Base-by-base conservation (phyloP, 1,284 basidiomycete species). In the Earliella scabrosa region DNA sequence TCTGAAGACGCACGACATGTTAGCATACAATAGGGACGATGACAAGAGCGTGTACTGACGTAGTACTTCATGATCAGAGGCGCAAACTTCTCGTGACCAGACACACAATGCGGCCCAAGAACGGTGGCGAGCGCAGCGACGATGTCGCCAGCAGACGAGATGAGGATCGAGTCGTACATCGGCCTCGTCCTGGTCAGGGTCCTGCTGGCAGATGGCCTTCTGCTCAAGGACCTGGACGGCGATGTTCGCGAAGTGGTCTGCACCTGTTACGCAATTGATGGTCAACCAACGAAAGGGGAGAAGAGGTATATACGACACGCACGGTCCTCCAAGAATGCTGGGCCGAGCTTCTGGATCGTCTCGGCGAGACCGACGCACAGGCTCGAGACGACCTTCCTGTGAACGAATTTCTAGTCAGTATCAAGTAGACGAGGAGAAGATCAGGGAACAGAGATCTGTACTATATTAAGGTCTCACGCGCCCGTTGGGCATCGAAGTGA, bases 171-270 rank as follows among this genome's bases (percentile, higher is more conserved):
- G 75, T 99, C 97, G 73, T 97, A 98, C 77, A 49, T 93, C 92
- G 4, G 82, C 81, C 63, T 95, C 94, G 64, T 97, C 95, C 61
- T 92, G 93, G 70, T 98, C 97, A 49, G 95, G 93, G 72, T 98
- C 95, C 72, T 97, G 88, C 75, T 99, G 97, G 75, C 96, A 97
- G 63, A 93, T 83, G 0, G 94, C 92, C 77, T 96, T 96, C 74
- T 95, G 91, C 70, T 95, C 92, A 39, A 98, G 81, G 63, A 98
- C 87, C 67, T 92, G 86, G 52, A 89, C 79, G 36, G 92, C 87
- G 57, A 95, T 90, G 52, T 79, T 85, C 69, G 87, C 93, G 61
- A 97, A 83, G 53, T 82, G 77, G 56, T 97, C 92, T 44, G 95
- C 80, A 63, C 90, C 93, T 93, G 65, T 46, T 55, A 49, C n/a